These are phyloP conservation scores for Jaltomata sinuosa DNA, from an alignment of 257 asterid genomes.

Conservation along the genomic window DNA sequence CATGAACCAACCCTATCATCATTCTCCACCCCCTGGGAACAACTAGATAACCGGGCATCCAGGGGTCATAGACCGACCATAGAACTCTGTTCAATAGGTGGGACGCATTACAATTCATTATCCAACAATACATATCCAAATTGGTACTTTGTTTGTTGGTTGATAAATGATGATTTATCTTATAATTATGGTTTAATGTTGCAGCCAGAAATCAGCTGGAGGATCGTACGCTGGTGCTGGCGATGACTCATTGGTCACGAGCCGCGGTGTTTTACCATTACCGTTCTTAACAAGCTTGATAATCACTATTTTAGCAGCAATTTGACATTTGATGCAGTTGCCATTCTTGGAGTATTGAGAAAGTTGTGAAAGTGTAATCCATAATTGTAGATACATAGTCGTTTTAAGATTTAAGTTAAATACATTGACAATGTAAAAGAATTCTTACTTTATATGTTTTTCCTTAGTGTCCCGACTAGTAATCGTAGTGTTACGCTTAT, in stretches of 20 bases:
- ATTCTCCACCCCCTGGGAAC: neutral
- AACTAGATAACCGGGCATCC: neutral
- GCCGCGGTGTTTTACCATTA: slow-evolving; percentile 8
- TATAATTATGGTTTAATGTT: neutral
- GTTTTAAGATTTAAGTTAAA: too few species aligned
- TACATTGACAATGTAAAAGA: too few species aligned
- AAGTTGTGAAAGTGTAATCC: neutral
- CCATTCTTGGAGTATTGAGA: neutral
- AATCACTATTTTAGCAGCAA: neutral
- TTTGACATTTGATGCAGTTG: too few species aligned
- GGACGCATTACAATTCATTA: neutral
- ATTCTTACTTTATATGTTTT: too few species aligned
- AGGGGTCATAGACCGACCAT: neutral
- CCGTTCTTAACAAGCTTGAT: neutral
- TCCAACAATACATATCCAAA: neutral
- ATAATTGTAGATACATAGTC: neutral
- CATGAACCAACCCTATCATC: too few species aligned
- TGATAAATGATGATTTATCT: neutral
- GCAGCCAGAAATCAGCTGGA: slow-evolving; percentile 56
- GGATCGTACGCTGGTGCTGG: slow-evolving; percentile 13
- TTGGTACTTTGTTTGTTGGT: neutral
- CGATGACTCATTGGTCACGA: slow-evolving; percentile 17
- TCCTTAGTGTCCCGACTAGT: too few species aligned
- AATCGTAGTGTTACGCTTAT: too few species aligned
- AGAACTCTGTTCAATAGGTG: neutral